Conservation (phyloP, 2,329 filamentous ascomycete species). For the Domatiomyces globalis region DNA sequence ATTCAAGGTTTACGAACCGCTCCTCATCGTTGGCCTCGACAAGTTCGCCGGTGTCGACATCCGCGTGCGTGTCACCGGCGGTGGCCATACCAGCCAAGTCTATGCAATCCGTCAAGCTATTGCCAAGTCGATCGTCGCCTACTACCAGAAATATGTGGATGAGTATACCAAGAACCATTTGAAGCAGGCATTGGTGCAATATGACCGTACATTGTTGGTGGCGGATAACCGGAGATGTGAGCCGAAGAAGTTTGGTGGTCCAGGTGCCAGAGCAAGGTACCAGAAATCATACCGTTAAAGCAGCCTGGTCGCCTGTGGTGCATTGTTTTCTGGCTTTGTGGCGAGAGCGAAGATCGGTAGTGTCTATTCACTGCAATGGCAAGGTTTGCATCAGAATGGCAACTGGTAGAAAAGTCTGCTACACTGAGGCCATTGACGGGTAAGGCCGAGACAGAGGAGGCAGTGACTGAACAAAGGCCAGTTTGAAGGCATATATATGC, state of each 20-base stretch:
- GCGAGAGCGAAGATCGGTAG: neutral
- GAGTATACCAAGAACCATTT: slow-evolving; percentile 99
- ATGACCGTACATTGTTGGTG: slow-evolving; percentile 93
- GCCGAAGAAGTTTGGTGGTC: slow-evolving; percentile 83
- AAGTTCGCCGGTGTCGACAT: slow-evolving; percentile 97
- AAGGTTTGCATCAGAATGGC: neutral
- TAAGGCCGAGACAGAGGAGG: neutral
- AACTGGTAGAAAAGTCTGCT: neutral
- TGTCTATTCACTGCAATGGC: neutral
- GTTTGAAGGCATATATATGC: neutral
- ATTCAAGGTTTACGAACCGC: slow-evolving; percentile 81
- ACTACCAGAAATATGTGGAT: slow-evolving; percentile 99
- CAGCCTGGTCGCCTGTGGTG: slow-evolving; percentile 1
- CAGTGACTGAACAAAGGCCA: neutral
- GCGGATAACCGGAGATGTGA: slow-evolving; percentile 98
- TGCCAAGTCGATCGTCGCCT: slow-evolving; percentile 90
- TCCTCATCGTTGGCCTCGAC: slow-evolving; percentile 92
- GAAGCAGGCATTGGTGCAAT: slow-evolving; percentile 91
- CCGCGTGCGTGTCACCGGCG: slow-evolving; percentile 86
- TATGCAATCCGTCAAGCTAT: slow-evolving; percentile 99
- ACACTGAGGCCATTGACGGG: neutral
- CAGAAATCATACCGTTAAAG: slow-evolving; percentile 99
- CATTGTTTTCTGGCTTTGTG: neutral
- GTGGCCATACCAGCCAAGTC: slow-evolving; percentile 94
- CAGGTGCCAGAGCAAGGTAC: slow-evolving; percentile 88